Evolutionary conservation across 257 asterid species (phyloP).

Genomic region (Mitragyna speciosa): DNA sequence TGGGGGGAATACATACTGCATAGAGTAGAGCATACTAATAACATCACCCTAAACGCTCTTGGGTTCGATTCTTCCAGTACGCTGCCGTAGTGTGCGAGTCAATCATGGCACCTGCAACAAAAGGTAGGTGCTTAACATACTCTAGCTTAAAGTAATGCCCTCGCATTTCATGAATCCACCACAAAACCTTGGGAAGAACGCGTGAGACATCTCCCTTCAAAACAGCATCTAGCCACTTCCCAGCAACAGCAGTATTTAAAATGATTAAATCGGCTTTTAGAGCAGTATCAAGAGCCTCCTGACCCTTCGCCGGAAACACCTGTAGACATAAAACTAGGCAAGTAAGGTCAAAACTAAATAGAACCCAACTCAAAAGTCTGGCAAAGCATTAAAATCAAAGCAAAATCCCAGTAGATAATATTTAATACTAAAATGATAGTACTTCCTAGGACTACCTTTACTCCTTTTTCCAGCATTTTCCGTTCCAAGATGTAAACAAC

Average conservation of each 20-base stretch:
- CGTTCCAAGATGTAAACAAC: slow-evolving; percentile 39
- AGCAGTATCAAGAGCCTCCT: slow-evolving; percentile 71
- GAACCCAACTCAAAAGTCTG: background rate
- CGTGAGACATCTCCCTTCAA: slow-evolving; percentile 64
- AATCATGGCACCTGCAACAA: slow-evolving; percentile 98
- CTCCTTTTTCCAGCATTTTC: slow-evolving; percentile 68
- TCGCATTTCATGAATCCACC: slow-evolving; percentile 99
- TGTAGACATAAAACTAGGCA: slow-evolving; percentile 26
- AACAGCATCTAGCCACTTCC: slow-evolving; percentile 96
- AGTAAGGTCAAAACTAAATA: background rate
- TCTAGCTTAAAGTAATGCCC: slow-evolving; percentile 95
- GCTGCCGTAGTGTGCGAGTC: slow-evolving; percentile 91
- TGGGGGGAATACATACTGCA: background rate
- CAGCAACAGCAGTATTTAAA: slow-evolving; percentile 96
- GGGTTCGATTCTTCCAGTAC: slow-evolving; percentile 90
- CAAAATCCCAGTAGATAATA: background rate
- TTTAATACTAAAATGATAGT: background rate
- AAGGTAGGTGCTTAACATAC: slow-evolving; percentile 94
- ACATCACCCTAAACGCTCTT: slow-evolving; percentile 65
- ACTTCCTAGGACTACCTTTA: slow-evolving; percentile 45
- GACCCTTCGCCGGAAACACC: slow-evolving; percentile 76
- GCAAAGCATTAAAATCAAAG: background rate
- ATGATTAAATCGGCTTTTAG: slow-evolving; percentile 82
- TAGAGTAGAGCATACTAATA: background rate
- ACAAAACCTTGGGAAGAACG: slow-evolving; percentile 90